Conservation (phyloP, 352 stramenopile genomes). For the Phytopythium cucurbitacearum region DNA sequence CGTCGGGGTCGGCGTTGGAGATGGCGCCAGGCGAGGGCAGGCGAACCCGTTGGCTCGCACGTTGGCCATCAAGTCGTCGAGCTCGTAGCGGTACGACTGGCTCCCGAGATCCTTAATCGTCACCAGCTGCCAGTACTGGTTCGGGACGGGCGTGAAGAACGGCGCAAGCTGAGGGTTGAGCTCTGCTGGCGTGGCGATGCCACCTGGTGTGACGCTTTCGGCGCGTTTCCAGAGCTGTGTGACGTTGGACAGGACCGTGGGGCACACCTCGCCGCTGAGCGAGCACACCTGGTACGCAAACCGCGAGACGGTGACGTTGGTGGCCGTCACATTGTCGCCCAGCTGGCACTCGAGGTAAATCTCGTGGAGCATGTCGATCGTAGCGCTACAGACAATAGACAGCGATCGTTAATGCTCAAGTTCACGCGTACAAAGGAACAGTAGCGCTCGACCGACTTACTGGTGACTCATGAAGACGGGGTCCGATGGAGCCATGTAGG, state of each 20-base stretch:
- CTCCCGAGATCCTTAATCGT: conserved; percentile 22
- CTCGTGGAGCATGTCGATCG: conserved; percentile 31
- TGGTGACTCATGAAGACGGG: conserved; percentile 50
- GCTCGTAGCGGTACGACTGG: conserved; percentile 25
- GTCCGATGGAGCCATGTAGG: conserved; percentile 28
- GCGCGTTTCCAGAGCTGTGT: conserved; percentile 25
- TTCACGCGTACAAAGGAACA: not conserved
- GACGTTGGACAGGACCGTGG: conserved; percentile 16
- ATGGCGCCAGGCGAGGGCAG: conserved; percentile 13
- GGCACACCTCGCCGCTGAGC: conserved; percentile 14
- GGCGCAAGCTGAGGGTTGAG: conserved; percentile 11
- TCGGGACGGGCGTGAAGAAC: conserved; percentile 18
- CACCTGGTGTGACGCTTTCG: conserved; percentile 6
- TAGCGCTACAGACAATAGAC: conserved; percentile 12
- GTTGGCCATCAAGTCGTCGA: conserved; percentile 21
- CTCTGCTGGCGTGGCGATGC: conserved; percentile 12
- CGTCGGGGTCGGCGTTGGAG: not conserved
- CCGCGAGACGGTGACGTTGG: conserved; percentile 16
- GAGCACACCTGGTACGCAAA: conserved; percentile 35
- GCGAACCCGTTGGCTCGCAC: conserved; percentile 20
- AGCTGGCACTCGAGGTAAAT: conserved; percentile 43
- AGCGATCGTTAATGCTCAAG: no score
- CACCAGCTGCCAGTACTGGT: conserved; percentile 22
- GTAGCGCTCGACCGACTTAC: conserved; percentile 17
- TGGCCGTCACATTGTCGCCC: conserved; percentile 21